A percentile compares a stretch with the other conserved stretches of the same genome.
Evolutionary conservation across 2,329 filamentous ascomycete species (phyloP).

Genomic region (Stachybotrys chartarum): DNA sequence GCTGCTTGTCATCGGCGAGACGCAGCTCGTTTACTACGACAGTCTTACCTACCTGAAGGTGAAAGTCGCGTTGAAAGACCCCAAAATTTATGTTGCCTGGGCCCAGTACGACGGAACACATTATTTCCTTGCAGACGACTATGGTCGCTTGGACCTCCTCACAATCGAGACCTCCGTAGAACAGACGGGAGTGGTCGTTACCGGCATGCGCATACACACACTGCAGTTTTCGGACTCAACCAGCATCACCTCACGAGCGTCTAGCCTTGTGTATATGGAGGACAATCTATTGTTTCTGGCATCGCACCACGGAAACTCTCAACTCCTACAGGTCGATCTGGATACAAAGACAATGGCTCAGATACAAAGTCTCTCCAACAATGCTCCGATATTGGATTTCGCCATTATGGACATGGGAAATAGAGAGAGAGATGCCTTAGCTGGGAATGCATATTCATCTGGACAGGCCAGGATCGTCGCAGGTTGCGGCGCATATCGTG

Average conservation of each 20-base stretch:
- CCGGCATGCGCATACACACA: slow-evolving; percentile 59
- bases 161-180: slow-evolving; percentile 65
- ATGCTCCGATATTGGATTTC: slow-evolving; percentile 89
- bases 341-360: slow-evolving; percentile 45
- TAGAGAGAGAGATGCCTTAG: slow-evolving; percentile 65
- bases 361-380: slow-evolving; percentile 65
- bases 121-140: slow-evolving; percentile 89
- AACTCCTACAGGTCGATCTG: slow-evolving; percentile 59
- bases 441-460: slow-evolving; percentile 84
- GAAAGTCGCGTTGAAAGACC: slow-evolving; percentile 58
- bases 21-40: slow-evolving; percentile 77
- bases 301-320: slow-evolving; percentile 88
- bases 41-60: slow-evolving; percentile 63
- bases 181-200: slow-evolving; percentile 58
- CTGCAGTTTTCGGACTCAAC: slow-evolving; percentile 19
- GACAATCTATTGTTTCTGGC: slow-evolving; percentile 73
- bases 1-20: slow-evolving; percentile 70
- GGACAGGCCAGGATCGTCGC: slow-evolving; percentile 91
- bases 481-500: slow-evolving; percentile 82
- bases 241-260: slow-evolving; percentile 61
- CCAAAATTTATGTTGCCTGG: slow-evolving; percentile 90
- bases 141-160: slow-evolving; percentile 77
- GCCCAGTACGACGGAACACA: slow-evolving; percentile 72
- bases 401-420: slow-evolving; percentile 95
- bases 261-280: slow-evolving; percentile 70